Evolutionary conservation across 75 land plant species (phyloP), one percentile per base, ranked within the genome.

Genomic region (Adiantum capillusveneris): DNA sequence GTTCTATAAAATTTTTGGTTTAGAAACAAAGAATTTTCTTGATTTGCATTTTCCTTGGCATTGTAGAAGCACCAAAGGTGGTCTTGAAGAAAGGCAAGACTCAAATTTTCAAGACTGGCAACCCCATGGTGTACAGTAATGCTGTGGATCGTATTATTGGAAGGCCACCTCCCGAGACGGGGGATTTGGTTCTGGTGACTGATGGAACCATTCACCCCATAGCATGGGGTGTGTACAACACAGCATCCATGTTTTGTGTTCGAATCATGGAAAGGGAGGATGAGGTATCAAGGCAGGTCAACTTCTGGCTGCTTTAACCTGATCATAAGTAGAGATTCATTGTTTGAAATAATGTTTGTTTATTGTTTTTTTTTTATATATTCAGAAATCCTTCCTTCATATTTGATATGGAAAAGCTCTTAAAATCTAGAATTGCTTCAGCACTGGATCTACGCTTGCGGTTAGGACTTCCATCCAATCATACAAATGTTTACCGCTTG

Each of bases 101-200:
- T 7, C 87, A 89, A 56, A 57, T 89, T 2, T 93, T 93, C 57
- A 68, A 59, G 51, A 64, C 81, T 79, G 98, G 98, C 27, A 81
- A 76, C 57, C 98, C 98, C 50, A 93, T 93, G 98, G 96, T 93
- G 24, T 93, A 89, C 59, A 90, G 96, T 65, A 96, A 96, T 11
- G 98, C 98, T 18, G 79, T 93, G 49, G 87, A 85, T 64, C 78
- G 85, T 56, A 78, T 93, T 24, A 74, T 93, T 29, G 96, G 98
- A 9, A 79, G 85, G 59, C 98, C 96, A 41, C 78, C 87, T 46
- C 98, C 98, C 21, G 69, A 67, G 57, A 78, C 87, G 41, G 98
- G 98, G 17, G 98, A 93, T 63, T 36, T 76, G n/a, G 96, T 93
- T 18, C 50, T 93, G 54, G 90, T 93, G 25, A 78, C 90, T 25